Evolutionary conservation across 331 rosid species (phyloP), one percentile per base, ranked within the genome.

Genomic region (Rhamnella rubrinervis): DNA sequence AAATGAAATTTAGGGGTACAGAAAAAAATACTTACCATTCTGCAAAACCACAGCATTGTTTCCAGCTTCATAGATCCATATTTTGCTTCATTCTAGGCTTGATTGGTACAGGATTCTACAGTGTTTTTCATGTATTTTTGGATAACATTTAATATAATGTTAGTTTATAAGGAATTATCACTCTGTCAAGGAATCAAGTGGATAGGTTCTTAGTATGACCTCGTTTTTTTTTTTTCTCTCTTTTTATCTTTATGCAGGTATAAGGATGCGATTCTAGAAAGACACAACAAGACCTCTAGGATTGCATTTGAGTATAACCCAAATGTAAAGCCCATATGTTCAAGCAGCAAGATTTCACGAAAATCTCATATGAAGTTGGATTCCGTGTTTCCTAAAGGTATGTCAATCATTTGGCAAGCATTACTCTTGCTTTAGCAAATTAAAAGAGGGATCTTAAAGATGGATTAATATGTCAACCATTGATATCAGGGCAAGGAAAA

Each of bases 211-310:
- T 35, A 7, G n/a, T 1, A 61, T 50, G 52, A 38, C 35, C 35
- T 50, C 6, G 31, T 0, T 15, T 71, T 52, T 8, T 52, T 17
- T 21, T 53, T 1, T 23, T 23, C 23, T 67, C 67, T 53, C n/a
- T n/a, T n/a, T 31, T 67, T 70, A 44, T 59, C 69, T 72, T 53
- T 70, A 23, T 68, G 68, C 71, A 89, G 96, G 97, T 62, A 64
- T 68, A 84, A 58, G 62, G 67, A 71, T 83, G 77, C 60, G 71
- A 59, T 44, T 58, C 70, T 49, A 8, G 59, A 75, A 73, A 79
- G 80, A 71, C 21, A 37, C 62, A 8, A 47, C 71, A 51, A 68
- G 69, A 68, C 61, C 70, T 16, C 50, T 75, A 53, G 59, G 63
- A 64, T 74, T 59, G 78, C 80, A 28, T 70, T 76, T 72, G 78